Evolutionary conservation across 306 rosid genomes (phyloP), one percentile per base, ranked within the genome.

Genomic region (Lagenaria siceraria): DNA sequence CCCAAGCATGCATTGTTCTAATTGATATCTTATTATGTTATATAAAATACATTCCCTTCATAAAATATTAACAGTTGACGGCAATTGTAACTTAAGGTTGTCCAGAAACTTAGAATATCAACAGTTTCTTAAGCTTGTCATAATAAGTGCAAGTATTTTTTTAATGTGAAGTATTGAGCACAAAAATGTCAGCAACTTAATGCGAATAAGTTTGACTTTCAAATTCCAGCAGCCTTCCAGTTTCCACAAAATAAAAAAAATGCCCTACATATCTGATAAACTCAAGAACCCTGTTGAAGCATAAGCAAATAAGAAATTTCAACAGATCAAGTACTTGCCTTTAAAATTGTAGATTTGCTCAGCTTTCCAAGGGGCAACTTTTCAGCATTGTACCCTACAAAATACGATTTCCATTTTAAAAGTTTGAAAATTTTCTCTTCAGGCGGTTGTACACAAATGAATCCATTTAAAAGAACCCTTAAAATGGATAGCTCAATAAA

Each of bases 341-440:
- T 95, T 65, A 85, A 81, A 87, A 95, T 89, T 81, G 97, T 92
- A 81, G 97, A 85, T 88, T 88, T 95, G 87, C 99, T 90, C 64
- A 92, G 96, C 87, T 90, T 95, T 76, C 98, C 99, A 36, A 95
- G 99, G 60, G 98, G 98, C 83, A 92, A 83, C 85, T 95, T 95
- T 78, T 90, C 88, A 43, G 99, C 98, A 83, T 95, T 95, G 88
- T 95, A 95, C 78, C 97, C 99, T 95, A 73, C 3, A 77, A 77
- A 64, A 15, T 17, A 27, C 10, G 49, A 72, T 40, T 72, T 51
- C 14, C 27, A 29, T 40, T 5, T 66, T 40, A 40, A 21, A 21
- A 40, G 10, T 18, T 38, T 0, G 31, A 40, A 6, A 38, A 0
- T 13, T 31, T 11, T 73, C 40, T 49, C 76, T 73, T 51, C 59